Base-by-base conservation (phyloP, 352 stramenopile species). In the Pythium monospermum region DNA sequence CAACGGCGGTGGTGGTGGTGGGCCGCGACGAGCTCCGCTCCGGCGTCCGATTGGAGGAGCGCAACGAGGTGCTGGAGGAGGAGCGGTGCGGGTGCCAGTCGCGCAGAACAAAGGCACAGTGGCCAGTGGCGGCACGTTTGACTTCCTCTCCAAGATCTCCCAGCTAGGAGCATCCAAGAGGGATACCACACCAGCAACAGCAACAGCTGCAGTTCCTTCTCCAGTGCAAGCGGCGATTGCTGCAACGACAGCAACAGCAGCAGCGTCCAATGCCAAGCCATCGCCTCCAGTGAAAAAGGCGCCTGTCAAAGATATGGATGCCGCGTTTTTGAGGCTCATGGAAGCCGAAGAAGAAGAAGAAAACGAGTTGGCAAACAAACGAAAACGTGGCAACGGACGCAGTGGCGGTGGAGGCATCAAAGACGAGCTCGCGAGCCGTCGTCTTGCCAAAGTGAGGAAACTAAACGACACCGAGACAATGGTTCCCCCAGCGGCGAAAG, bases 121-220 rank as follows among this genome's bases (percentile, higher is more conserved):
- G 21, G 83, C 80, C 11, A 85, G 73, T 48, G 83, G 83, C 19
- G 78, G 81, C 0, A 91, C 83, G 31, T 88, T 94, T 53, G 83
- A 94, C 49, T 94, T 94, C 25, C 48, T 94, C 48, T 84, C 76
- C n/a, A 94, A 89, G 62, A 90, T 94, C 28, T 73, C 59, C 16
- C 45, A 73, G 15, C 57, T 71, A 19, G 64, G 62, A 16, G 58
- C 49, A 0, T 47, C 46, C 18, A 70, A 73, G 50, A 47, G 46
- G 19, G 47, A 64, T 26, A 35, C 30, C 27, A 27, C 30, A 4
- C 60, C 25, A 25, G 21, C 47, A 7, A 64, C 68, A 25, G 19
- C 30, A 11, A 58, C 60, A 13, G 55, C 51, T 31, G 13, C 39
- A 21, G 18, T 23, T 4, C 61, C 69, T 35, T 58, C 57, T 25